Evolutionary conservation across 129 eudicot genomes (phyloP).

Genomic region (Lactuca saligna): DNA sequence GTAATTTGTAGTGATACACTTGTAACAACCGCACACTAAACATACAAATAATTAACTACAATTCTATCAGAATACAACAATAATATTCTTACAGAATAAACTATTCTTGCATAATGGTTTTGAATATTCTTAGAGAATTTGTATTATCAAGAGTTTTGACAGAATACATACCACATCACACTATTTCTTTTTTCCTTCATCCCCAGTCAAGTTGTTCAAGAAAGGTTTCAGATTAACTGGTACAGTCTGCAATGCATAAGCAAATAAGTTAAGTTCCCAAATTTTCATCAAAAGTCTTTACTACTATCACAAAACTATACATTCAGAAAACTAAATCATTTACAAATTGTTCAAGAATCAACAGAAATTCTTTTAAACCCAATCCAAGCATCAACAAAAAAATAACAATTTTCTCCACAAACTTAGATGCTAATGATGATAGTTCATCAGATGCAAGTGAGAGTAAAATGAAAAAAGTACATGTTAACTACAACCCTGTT

Average conservation of each 20-base stretch:
- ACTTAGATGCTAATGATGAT: neutral
- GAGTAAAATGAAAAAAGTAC: neutral
- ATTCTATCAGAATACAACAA: no score
- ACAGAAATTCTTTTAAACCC: neutral
- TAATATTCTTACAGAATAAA: no score
- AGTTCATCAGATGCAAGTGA: neutral
- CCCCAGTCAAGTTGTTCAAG: slow-evolving; percentile 86
- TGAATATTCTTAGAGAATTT: no score
- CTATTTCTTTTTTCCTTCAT: no score
- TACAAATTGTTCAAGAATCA: slow-evolving; percentile 15
- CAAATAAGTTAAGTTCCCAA: slow-evolving; percentile 12
- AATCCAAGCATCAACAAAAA: neutral
- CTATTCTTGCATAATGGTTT: no score
- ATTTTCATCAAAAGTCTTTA: neutral
- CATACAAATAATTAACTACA: no score
- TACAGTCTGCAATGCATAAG: slow-evolving; percentile 50
- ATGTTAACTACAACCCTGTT: neutral
- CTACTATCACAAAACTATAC: no score
- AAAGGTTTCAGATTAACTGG: slow-evolving; percentile 88
- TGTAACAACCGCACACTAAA: no score
- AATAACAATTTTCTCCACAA: neutral
- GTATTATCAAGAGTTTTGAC: no score
- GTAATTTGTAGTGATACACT: no score
- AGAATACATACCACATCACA: no score
- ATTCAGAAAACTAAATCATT: neutral